A percentile compares a stretch with the other conserved stretches of the same genome.
These are phyloP conservation scores for Aschersonia sp. DNA, from an alignment of 2,329 filamentous ascomycete genomes.

Conservation along the genomic window DNA sequence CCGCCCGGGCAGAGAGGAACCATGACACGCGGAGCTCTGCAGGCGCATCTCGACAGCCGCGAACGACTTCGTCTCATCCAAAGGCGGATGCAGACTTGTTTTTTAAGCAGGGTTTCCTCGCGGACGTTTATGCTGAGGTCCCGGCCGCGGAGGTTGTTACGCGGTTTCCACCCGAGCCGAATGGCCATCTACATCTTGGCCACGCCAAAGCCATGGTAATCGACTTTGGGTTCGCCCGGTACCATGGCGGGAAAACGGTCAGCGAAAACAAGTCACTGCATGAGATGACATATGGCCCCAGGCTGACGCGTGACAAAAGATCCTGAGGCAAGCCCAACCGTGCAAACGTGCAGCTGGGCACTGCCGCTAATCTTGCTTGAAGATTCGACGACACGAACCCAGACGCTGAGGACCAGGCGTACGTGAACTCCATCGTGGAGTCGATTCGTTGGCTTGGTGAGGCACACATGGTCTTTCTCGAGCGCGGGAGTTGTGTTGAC, in stretches of 20 bases:
- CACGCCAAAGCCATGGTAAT: constrained; percentile 92
- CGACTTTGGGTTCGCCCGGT: constrained; percentile 86
- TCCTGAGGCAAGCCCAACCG: neutral
- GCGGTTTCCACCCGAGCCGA: constrained; percentile 74
- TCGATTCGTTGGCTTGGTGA: constrained; percentile 55
- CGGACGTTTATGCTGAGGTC: constrained; percentile 54
- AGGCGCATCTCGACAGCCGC: no score
- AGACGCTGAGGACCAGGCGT: constrained; percentile 78
- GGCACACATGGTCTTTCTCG: no score
- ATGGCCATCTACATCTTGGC: constrained; percentile 84
- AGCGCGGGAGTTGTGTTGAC: no score
- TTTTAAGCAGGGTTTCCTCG: constrained; percentile 38
- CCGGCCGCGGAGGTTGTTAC: constrained; percentile 48
- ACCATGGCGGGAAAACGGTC: constrained; percentile 48
- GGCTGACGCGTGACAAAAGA: neutral
- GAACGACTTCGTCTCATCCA: no score
- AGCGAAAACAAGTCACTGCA: no score
- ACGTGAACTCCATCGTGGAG: constrained; percentile 78
- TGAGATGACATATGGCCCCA: neutral
- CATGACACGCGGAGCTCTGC: no score
- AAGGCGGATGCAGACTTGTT: no score
- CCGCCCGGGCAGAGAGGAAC: no score
- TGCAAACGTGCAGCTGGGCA: neutral
- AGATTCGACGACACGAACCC: constrained; percentile 93
- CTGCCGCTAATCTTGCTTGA: no score